Conservation (phyloP, 208 protist genomes). For the Leishmania turanica region DNA sequence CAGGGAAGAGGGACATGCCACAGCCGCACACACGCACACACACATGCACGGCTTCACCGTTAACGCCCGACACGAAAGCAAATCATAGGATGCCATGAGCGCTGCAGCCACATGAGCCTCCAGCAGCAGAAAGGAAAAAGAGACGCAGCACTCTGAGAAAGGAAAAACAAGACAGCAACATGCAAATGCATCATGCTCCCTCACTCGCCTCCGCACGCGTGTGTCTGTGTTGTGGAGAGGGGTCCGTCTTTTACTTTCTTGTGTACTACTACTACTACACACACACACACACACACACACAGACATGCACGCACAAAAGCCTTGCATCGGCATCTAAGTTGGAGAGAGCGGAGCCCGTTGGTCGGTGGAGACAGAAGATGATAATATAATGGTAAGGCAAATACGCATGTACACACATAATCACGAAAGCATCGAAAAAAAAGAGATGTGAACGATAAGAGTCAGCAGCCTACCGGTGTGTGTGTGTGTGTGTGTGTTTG, state of each 20-base stretch:
- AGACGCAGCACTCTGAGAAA: background rate
- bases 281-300: background rate
- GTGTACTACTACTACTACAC: background rate
- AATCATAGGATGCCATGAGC: background rate
- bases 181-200: background rate
- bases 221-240: background rate
- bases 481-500: too few species aligned
- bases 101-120: background rate
- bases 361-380: background rate
- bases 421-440: background rate
- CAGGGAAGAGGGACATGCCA: background rate
- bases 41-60: background rate
- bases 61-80: too few species aligned
- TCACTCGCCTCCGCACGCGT: background rate
- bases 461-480: background rate
- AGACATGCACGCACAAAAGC: background rate
- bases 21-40: background rate
- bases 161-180: background rate
- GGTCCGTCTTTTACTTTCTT: too few species aligned
- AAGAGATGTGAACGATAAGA: background rate
- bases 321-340: background rate
- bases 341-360: background rate
- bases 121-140: background rate
- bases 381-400: background rate
- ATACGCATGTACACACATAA: background rate